Evolutionary conservation across 805 yeast genomes (phyloP).

Genomic region (Priceomyces fermenticarens): DNA sequence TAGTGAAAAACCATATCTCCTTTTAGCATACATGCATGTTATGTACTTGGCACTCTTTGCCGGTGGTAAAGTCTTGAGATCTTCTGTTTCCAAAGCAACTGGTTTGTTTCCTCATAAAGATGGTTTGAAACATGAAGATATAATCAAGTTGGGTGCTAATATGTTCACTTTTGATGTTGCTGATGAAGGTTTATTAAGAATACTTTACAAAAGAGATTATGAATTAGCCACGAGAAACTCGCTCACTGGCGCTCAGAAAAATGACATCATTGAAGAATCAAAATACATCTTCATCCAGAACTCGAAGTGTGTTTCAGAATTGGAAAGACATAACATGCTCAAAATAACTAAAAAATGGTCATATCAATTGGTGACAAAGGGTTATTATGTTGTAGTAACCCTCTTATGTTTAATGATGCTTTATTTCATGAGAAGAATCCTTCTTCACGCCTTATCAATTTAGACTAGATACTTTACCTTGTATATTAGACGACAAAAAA

Average conservation of each 20-base stretch:
- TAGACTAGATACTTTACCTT: not conserved
- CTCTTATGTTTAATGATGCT: constrained; percentile 29
- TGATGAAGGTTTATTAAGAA: constrained; percentile 63
- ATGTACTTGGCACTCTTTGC: constrained; percentile 84
- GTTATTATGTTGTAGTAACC: constrained; percentile 43
- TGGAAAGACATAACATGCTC: constrained; percentile 61
- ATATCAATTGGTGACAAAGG: constrained; percentile 51
- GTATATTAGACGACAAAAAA: constrained; percentile 3
- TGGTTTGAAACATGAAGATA: constrained; percentile 63
- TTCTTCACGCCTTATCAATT: constrained; percentile 11
- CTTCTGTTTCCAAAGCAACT: constrained; percentile 60
- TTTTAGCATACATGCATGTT: constrained; percentile 81
- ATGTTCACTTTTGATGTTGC: constrained; percentile 69
- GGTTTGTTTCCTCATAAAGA: constrained; percentile 75
- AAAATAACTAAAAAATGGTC: constrained; percentile 54
- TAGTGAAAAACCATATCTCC: constrained; percentile 61
- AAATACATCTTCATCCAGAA: constrained; percentile 63
- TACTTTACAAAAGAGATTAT: constrained; percentile 68
- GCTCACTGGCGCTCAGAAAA: constrained; percentile 69
- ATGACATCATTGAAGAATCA: constrained; percentile 66
- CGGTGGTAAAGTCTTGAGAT: constrained; percentile 74
- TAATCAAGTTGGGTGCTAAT: constrained; percentile 61
- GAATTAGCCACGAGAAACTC: constrained; percentile 71
- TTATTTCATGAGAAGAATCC: constrained; percentile 31
- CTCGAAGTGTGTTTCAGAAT: constrained; percentile 58